Evolutionary conservation across 139 green algal genomes (phyloP).

Genomic region (Picochlorum costavermella): DNA sequence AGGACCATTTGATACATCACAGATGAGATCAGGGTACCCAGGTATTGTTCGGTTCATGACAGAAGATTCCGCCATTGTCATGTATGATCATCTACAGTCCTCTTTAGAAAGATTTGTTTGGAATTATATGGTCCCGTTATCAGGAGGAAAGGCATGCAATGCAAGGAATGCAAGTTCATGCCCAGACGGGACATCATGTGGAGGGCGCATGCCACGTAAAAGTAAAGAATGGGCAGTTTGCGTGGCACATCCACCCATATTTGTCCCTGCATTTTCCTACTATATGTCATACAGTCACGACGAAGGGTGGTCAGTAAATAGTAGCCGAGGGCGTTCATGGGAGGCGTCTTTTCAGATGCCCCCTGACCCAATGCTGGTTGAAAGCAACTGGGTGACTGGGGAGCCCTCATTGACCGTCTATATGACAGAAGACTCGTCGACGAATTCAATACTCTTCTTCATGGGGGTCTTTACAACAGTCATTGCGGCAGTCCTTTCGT

Average conservation of each 20-base stretch:
- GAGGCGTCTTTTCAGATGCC: constrained; percentile 42
- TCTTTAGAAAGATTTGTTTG: constrained; percentile 41
- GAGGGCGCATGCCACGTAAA: neutral
- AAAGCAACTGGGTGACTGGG: constrained; percentile 53
- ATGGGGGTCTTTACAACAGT: constrained; percentile 5
- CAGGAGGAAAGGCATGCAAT: constrained; percentile 4
- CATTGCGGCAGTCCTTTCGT: neutral
- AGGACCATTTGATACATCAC: neutral
- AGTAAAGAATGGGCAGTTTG: constrained; percentile 32
- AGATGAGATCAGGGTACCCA: no score
- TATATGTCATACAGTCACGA: constrained; percentile 21
- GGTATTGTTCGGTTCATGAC: no score
- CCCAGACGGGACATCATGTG: constrained; percentile 13
- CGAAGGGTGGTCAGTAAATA: constrained; percentile 14
- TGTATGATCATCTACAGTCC: neutral
- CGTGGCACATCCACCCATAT: constrained; percentile 37
- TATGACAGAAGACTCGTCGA: constrained; percentile 23
- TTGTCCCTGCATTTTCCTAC: constrained; percentile 42
- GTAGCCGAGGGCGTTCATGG: constrained; percentile 27
- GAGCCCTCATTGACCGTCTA: constrained; percentile 42
- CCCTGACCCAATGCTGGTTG: constrained; percentile 49
- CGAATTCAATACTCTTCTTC: constrained; percentile 10
- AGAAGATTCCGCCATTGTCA: no score
- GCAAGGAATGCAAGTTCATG: constrained; percentile 13
- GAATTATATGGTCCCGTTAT: constrained; percentile 32